These are phyloP conservation scores for Colletotrichum graminicola DNA, from an alignment of 2,329 filamentous ascomycete genomes.

Conservation along the genomic window DNA sequence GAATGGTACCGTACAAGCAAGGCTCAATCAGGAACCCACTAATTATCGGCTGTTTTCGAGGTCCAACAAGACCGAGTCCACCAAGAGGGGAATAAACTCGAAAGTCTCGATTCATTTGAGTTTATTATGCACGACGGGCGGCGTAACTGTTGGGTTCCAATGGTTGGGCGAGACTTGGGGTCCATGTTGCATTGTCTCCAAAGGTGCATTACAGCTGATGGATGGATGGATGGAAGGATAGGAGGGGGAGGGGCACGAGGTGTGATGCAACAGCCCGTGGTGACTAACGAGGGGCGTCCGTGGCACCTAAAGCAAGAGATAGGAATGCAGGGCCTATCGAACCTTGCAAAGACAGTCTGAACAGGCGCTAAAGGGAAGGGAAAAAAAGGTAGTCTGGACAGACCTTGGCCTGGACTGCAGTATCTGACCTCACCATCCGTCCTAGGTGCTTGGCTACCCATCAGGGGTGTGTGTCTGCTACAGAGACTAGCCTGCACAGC, in stretches of 20 bases:
- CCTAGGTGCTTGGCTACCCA: not conserved
- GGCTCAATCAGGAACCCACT: not conserved
- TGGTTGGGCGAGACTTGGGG: conserved; percentile 32
- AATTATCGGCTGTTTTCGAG: too few relatives aligned
- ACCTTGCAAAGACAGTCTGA: conserved; percentile 8
- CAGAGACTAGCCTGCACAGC: not conserved
- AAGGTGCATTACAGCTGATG: conserved; percentile 6
- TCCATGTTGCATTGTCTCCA: not conserved
- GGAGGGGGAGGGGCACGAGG: not conserved
- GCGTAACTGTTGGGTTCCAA: conserved; percentile 38
- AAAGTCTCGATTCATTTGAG: conserved; percentile 3
- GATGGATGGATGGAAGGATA: not conserved
- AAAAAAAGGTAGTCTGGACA: not conserved
- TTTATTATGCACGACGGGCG: conserved; percentile 29
- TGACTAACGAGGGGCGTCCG: conserved; percentile 29
- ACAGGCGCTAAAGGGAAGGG: conserved; percentile 3
- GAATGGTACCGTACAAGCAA: not conserved
- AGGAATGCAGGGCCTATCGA: conserved; percentile 7
- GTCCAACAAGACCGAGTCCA: not conserved
- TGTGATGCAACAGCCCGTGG: conserved; percentile 12
- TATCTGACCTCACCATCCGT: conserved; percentile 7
- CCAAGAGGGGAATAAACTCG: conserved; percentile 7
- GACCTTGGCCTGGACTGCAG: conserved; percentile 12
- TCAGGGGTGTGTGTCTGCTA: not conserved
- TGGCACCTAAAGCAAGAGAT: conserved; percentile 38